phyloP scores from a whole-genome alignment of 1,284 basidiomycete species.

The Naganishia cerealis region DNA sequence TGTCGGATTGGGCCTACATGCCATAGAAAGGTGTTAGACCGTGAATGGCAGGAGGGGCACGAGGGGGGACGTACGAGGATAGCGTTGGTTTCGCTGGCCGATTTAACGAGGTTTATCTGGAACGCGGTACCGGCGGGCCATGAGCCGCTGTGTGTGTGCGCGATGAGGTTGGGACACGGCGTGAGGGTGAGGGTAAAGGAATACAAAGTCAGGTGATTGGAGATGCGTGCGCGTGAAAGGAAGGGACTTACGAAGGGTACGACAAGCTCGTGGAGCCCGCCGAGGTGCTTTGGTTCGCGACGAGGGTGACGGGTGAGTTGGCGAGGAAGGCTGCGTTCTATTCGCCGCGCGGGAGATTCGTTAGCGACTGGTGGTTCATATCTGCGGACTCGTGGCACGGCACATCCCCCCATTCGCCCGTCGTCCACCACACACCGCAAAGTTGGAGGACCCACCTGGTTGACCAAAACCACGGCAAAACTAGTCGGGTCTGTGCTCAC shows the following conservation, averaged over 20 bases:
- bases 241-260: slow-evolving; percentile 34
- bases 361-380: no score
- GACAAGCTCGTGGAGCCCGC: slow-evolving; percentile 39
- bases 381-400: not conserved
- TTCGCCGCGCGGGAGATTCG: no score
- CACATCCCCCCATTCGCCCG: no score
- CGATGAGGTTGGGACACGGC: not conserved
- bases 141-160: slow-evolving; percentile 35
- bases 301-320: slow-evolving; percentile 46
- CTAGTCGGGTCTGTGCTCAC: slow-evolving; percentile 65
- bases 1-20: slow-evolving; percentile 60
- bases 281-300: slow-evolving; percentile 43
- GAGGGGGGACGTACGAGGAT: slow-evolving; percentile 56
- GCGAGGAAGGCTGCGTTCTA: slow-evolving; percentile 43
- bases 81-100: slow-evolving; percentile 55
- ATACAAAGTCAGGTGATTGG: slow-evolving; percentile 38
- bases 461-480: slow-evolving; percentile 69
- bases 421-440: no score
- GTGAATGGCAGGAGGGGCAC: not conserved
- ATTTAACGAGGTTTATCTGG: slow-evolving; percentile 69
- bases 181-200: not conserved
- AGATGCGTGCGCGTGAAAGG: slow-evolving; percentile 18
- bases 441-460: slow-evolving; percentile 57
- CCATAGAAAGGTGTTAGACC: not conserved
- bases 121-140: slow-evolving; percentile 49